Percentiles rank a stretch among this genome's conserved stretches.
phyloP scores from a whole-genome alignment of 2,329 filamentous ascomycete species.

The Xylariaceae sp. region DNA sequence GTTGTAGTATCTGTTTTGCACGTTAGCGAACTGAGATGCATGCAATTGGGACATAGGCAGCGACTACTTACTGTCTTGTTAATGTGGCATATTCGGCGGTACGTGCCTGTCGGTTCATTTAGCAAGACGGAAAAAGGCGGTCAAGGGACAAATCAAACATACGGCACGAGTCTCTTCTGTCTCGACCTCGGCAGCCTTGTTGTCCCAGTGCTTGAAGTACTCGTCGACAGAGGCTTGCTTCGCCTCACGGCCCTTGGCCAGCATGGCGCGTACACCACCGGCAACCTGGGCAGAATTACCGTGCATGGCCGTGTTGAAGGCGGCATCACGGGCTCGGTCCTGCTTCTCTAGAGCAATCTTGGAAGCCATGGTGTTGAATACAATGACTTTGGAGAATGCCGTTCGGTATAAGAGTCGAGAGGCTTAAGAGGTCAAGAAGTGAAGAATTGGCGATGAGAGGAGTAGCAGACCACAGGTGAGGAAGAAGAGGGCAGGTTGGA shows the following conservation, averaged over 20 bases:
- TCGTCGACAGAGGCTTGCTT: slow-evolving; percentile 80
- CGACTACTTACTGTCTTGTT: slow-evolving; percentile 72
- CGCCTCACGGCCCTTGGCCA: slow-evolving; percentile 69
- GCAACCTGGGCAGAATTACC: slow-evolving; percentile 61
- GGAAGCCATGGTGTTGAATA: slow-evolving; percentile 38
- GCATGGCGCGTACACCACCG: slow-evolving; percentile 76
- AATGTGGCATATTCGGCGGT: slow-evolving; percentile 86
- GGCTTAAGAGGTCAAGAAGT: neutral
- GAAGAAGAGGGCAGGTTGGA: neutral
- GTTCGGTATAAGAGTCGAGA: neutral
- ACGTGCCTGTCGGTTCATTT: slow-evolving; percentile 53
- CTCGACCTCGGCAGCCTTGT: slow-evolving; percentile 72
- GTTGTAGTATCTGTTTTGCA: slow-evolving; percentile 78
- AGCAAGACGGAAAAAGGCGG: slow-evolving; percentile 5
- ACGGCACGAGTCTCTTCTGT: slow-evolving; percentile 78
- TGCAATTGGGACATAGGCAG: neutral
- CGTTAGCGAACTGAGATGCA: neutral
- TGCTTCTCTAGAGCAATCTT: slow-evolving; percentile 64
- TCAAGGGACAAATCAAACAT: slow-evolving; percentile 29
- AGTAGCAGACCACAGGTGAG: neutral
- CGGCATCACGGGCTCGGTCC: slow-evolving; percentile 78
- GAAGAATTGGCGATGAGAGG: neutral
- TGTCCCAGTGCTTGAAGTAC: slow-evolving; percentile 96
- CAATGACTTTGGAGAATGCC: neutral
- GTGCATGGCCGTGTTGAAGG: slow-evolving; percentile 86